Percentiles rank a stretch among this genome's conserved stretches.
phyloP scores from a whole-genome alignment of 345 rosid genomes.

The Corchorus capsularis region DNA sequence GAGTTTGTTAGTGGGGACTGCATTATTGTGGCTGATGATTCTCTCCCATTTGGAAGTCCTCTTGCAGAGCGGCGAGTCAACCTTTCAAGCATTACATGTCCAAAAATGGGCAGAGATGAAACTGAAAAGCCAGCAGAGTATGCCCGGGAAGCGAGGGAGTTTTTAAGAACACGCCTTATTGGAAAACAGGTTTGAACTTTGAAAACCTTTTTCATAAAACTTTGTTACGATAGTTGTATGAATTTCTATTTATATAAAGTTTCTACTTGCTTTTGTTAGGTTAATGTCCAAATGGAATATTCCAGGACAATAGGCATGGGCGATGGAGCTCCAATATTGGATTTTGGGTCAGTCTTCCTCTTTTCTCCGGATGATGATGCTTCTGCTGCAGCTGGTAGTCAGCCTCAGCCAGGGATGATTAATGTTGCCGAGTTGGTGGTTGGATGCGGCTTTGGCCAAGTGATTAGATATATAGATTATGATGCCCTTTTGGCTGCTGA shows the following conservation, averaged over 20 bases:
- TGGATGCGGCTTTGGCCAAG: constrained; percentile 78
- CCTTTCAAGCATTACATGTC: constrained; percentile 92
- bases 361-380: constrained; percentile 56
- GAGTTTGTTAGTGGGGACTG: constrained; percentile 99
- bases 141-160: constrained; percentile 93
- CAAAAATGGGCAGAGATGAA: constrained; percentile 87
- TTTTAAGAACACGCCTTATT: constrained; percentile 76
- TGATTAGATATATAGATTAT: constrained; percentile 80
- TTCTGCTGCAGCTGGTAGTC: constrained; percentile 37
- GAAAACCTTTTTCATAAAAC: constrained; percentile 2
- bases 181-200: constrained; percentile 69
- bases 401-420: constrained; percentile 66
- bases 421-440: constrained; percentile 83
- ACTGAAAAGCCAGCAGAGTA: constrained; percentile 91
- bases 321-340: constrained; percentile 73
- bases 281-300: constrained; percentile 92
- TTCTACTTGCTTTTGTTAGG: constrained; percentile 44
- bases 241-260: constrained; percentile 9
- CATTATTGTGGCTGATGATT: constrained; percentile 86
- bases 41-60: constrained; percentile 79
- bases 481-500: constrained; percentile 94
- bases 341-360: constrained; percentile 90
- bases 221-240: not conserved
- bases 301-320: constrained; percentile 69
- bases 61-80: constrained; percentile 84